phyloP scores from a whole-genome alignment of 495 filamentous ascomycete species.

The Annulohypoxylon bovei region DNA sequence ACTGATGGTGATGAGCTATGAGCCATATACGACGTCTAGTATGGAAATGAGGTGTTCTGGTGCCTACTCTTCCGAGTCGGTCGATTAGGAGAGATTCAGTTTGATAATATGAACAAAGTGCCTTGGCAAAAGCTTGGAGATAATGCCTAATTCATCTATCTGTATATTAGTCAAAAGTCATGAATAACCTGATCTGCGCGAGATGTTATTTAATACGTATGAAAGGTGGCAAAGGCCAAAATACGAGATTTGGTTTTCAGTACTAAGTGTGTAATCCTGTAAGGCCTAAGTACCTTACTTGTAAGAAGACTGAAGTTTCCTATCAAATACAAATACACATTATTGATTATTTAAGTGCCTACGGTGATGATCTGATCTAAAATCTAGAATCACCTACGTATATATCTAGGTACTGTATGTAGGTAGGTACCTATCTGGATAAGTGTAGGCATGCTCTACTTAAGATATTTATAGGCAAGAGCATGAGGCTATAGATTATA shows the following conservation, averaged over 20 bases:
- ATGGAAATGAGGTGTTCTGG: slow-evolving; percentile 4
- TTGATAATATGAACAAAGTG: slow-evolving; percentile 4
- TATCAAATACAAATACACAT: neutral
- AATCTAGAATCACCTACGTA: neutral
- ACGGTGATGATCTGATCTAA: neutral
- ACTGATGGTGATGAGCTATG: slow-evolving; percentile 44
- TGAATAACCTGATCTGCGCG: neutral
- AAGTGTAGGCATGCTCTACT: too few species aligned
- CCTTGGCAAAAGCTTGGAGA: neutral
- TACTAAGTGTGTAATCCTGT: neutral
- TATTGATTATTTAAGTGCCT: neutral
- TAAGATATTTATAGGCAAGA: neutral
- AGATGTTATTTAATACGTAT: neutral
- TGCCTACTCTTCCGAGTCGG: slow-evolving; percentile 4
- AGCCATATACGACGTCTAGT: slow-evolving; percentile 15
- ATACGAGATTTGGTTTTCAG: neutral
- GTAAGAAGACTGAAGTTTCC: too few species aligned
- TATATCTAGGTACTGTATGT: neutral
- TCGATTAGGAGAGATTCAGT: slow-evolving; percentile 10
- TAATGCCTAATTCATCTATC: slow-evolving; percentile 3
- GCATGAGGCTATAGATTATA: slow-evolving; percentile 1
- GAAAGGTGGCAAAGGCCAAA: neutral
- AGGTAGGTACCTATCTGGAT: neutral
- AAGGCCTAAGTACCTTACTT: too few species aligned
- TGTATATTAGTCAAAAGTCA: neutral